A percentile compares a stretch with the other conserved stretches of the same genome.
These are phyloP conservation scores for Neurospora sp. DNA, from an alignment of 2,329 filamentous ascomycete genomes.

Conservation along the genomic window DNA sequence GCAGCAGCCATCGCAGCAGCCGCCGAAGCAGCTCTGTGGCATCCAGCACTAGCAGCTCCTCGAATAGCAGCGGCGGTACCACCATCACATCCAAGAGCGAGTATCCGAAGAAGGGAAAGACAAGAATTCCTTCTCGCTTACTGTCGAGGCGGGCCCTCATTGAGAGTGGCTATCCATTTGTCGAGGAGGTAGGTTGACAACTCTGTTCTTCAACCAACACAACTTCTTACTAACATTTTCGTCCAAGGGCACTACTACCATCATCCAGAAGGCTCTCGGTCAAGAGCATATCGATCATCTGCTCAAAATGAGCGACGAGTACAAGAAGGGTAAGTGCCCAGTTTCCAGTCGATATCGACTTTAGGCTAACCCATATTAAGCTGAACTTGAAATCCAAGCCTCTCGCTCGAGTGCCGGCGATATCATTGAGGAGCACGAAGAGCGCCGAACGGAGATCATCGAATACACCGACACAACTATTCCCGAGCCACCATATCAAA, in stretches of 20 bases:
- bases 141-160: slow-evolving; percentile 73
- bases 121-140: slow-evolving; percentile 70
- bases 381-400: slow-evolving; percentile 34
- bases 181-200: slow-evolving; percentile 60
- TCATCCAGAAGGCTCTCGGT: slow-evolving; percentile 75
- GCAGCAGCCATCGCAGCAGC: slow-evolving; percentile 26
- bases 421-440: slow-evolving; percentile 37
- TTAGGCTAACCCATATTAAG: slow-evolving; percentile 17
- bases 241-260: slow-evolving; percentile 64
- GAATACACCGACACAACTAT: slow-evolving; percentile 4
- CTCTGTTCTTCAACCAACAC: neutral
- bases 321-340: slow-evolving; percentile 44
- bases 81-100: slow-evolving; percentile 43
- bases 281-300: slow-evolving; percentile 89
- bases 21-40: slow-evolving; percentile 30
- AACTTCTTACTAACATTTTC: slow-evolving; percentile 22
- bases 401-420: slow-evolving; percentile 37
- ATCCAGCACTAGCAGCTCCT: slow-evolving; percentile 33
- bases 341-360: neutral
- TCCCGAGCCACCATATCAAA: neutral
- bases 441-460: slow-evolving; percentile 10
- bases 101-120: slow-evolving; percentile 80
- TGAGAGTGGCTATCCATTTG: slow-evolving; percentile 76
- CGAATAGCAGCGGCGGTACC: slow-evolving; percentile 37
- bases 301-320: slow-evolving; percentile 71